Evolutionary conservation across 1,139 yeast genomes (phyloP).

Genomic region (Candida neerlandica): DNA sequence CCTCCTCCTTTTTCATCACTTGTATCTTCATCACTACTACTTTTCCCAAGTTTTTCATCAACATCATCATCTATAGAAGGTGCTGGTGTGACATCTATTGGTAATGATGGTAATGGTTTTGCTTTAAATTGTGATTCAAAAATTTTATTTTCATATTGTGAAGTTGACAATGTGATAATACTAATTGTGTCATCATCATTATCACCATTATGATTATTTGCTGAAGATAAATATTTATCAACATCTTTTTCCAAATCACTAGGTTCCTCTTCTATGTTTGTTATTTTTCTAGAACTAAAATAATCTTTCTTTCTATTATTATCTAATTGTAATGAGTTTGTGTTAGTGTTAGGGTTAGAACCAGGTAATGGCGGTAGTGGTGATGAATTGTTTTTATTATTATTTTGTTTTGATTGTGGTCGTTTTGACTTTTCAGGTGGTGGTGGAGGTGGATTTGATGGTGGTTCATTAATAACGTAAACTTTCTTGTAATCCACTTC

Average conservation of each 20-base stretch:
- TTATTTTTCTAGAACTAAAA: neutral
- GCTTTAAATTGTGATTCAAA: constrained; percentile 52
- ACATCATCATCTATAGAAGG: constrained; percentile 5
- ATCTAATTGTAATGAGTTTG: neutral
- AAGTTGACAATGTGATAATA: constrained; percentile 49
- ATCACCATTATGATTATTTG: too few species aligned
- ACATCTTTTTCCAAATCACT: neutral
- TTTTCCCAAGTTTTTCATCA: neutral
- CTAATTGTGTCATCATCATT: constrained; percentile 35
- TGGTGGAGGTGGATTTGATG: constrained; percentile 5
- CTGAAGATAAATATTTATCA: constrained; percentile 2
- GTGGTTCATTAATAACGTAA: constrained; percentile 21
- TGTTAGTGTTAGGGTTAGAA: neutral
- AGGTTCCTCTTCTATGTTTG: neutral
- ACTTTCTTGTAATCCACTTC: constrained; percentile 33
- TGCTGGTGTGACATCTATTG: constrained; percentile 13
- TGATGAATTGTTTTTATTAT: neutral
- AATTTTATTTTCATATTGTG: constrained; percentile 56
- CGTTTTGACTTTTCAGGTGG: neutral
- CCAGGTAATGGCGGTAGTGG: neutral
- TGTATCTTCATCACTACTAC: constrained; percentile 2
- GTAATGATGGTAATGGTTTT: constrained; percentile 33
- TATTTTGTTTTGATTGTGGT: constrained; percentile 2
- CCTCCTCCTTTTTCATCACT: constrained; percentile 6
- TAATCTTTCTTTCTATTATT: constrained; percentile 1